Base-by-base conservation (phyloP, 768 basidiomycete species). In the Calocybe gangraenosa region DNA sequence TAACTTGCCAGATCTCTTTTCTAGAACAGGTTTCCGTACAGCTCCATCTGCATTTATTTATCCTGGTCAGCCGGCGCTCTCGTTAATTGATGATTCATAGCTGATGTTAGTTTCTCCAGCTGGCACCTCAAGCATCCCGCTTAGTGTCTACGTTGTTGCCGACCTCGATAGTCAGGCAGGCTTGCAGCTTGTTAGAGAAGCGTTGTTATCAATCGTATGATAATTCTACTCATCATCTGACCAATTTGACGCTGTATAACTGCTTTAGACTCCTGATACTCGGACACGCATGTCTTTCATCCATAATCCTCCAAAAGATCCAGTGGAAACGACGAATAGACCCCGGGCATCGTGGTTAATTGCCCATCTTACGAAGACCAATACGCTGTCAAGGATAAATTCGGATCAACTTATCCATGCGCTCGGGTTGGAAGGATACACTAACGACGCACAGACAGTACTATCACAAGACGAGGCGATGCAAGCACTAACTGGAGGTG, bases 111-210 rank as follows among this genome's bases (percentile, higher is more conserved):
- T 37, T 35, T 3, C 18, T 41, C 18, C 41, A 67, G 65, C 56
- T 33, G 67, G 63, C 25, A 52, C 61, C 3, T 62, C 67, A 3
- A 40, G 51, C 14, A 50, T 74, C 4, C 68, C 74, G 2, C 49
- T 82, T 34, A 81, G 75, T 28, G 55, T 77, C 31, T 84, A 80
- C 55, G 65, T 97, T 32, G 70, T 95, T 14, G 85, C 84, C 1
- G 87, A 97, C 60, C 69, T 97, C 11, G 84, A 95, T 51, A 76
- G 70, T 7, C 65, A 68, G 6, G 72, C 67, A 1, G 88, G 90
- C 0, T 39, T 76, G 13, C 57, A 58, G n/a, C 64, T 90, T 2
- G 69, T 81, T n/a, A 76, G 69, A 44, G 83, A 85, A 47, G 81
- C 84, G 0, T 60, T 96, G 7, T 55, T 56, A 15, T 84, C 86